These are phyloP conservation scores for Quercus agrifolia DNA, from an alignment of 306 rosid species.

Conservation along the genomic window DNA sequence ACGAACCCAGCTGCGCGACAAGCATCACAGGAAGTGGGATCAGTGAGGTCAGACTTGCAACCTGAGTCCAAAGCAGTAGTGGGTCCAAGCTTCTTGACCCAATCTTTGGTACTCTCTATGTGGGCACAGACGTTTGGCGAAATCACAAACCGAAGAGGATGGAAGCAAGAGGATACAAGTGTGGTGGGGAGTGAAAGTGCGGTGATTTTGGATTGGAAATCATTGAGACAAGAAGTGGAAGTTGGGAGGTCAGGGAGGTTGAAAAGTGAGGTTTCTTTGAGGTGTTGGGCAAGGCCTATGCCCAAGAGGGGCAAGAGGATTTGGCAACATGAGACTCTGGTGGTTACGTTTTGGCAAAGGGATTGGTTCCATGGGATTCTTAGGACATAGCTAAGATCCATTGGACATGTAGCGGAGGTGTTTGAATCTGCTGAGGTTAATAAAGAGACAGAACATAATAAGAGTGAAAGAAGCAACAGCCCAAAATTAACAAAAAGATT, in stretches of 20 bases:
- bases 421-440: constrained; percentile 27
- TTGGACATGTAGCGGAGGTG: constrained; percentile 45
- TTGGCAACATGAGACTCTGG: constrained; percentile 43
- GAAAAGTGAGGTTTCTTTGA: constrained; percentile 67
- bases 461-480: constrained; percentile 19
- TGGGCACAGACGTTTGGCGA: constrained; percentile 56
- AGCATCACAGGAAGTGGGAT: constrained; percentile 49
- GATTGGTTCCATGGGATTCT: constrained; percentile 72
- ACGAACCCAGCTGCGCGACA: constrained; percentile 55
- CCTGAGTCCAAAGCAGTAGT: constrained; percentile 40
- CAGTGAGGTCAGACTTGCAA: constrained; percentile 58
- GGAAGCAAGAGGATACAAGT: constrained; percentile 42
- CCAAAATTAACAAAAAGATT: constrained; percentile 1
- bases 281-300: constrained; percentile 52
- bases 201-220: constrained; percentile 56
- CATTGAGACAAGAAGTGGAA: constrained; percentile 60
- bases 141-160: constrained; percentile 62
- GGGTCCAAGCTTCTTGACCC: constrained; percentile 48
- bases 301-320: constrained; percentile 57
- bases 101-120: constrained; percentile 46
- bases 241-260: constrained; percentile 50
- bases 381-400: constrained; percentile 63
- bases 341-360: constrained; percentile 31
- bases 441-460: background rate
- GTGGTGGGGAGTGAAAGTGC: constrained; percentile 37